phyloP scores from a whole-genome alignment of 345 rosid species.

The Citrus glauca region DNA sequence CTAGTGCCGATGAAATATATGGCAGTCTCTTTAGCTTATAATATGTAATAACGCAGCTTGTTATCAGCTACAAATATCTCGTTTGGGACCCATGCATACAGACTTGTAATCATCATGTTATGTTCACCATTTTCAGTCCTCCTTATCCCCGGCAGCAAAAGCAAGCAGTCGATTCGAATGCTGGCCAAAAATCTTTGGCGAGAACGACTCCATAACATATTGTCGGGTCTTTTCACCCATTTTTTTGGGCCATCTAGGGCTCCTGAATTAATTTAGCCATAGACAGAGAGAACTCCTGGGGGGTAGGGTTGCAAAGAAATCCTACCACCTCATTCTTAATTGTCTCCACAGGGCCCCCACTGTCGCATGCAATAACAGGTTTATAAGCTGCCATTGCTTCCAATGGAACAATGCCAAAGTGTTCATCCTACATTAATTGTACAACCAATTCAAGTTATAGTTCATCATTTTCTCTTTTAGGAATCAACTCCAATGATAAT shows the following conservation, averaged over 20 bases:
- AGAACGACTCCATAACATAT: constrained; percentile 58
- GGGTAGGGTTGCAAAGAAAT: constrained; percentile 69
- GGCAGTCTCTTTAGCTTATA: not conserved
- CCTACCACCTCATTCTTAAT: constrained; percentile 68
- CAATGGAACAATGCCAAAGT: constrained; percentile 89
- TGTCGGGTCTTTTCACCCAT: constrained; percentile 64
- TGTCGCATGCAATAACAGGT: constrained; percentile 64
- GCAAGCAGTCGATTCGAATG: constrained; percentile 54
- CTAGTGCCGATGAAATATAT: no score
- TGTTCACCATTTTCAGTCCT: constrained; percentile 27
- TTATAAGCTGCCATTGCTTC: constrained; percentile 97
- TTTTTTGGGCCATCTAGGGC: constrained; percentile 47
- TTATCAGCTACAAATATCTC: not conserved
- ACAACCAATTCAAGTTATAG: not conserved
- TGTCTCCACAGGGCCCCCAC: constrained; percentile 89
- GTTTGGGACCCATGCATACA: not conserved
- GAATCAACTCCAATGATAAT: not conserved
- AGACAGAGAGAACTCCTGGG: constrained; percentile 54
- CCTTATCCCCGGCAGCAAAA: constrained; percentile 40
- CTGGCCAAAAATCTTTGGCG: constrained; percentile 68
- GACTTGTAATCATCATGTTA: not conserved
- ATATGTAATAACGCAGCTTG: no score
- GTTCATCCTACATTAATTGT: constrained; percentile 61
- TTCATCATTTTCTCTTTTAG: not conserved
- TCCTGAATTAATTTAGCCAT: constrained; percentile 68